phyloP scores from a whole-genome alignment of 305 asterid species.

The Stenogyne calaminthoides region DNA sequence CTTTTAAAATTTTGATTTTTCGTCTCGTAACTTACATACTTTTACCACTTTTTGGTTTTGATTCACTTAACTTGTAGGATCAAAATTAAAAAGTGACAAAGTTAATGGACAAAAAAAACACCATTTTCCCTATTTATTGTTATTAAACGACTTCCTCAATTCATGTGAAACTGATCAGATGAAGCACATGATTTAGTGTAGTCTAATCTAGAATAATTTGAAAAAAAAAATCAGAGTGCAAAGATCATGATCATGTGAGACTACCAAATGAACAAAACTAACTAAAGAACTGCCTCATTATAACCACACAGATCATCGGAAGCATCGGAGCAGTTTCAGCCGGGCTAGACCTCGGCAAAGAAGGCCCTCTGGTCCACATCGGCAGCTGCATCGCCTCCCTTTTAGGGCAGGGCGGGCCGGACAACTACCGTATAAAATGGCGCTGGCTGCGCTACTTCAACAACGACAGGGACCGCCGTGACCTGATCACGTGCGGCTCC shows the following conservation, averaged over 20 bases:
- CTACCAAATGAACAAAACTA: neutral
- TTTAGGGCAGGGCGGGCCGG: conserved; percentile 88
- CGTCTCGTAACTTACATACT: too few species aligned
- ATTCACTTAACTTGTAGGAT: too few species aligned
- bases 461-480: conserved; percentile 84
- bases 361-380: conserved; percentile 90
- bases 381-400: conserved; percentile 85
- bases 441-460: conserved; percentile 87
- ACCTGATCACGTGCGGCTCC: conserved; percentile 83
- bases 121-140: neutral
- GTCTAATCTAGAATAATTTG: neutral
- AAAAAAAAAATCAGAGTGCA: neutral
- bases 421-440: conserved; percentile 71
- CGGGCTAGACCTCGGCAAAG: conserved; percentile 88
- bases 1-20: too few species aligned
- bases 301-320: conserved; percentile 60
- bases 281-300: too few species aligned
- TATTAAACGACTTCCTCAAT: too few species aligned
- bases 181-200: too few species aligned
- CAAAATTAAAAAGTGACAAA: too few species aligned
- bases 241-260: neutral
- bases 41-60: too few species aligned
- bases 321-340: conserved; percentile 96
- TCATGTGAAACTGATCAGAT: too few species aligned
- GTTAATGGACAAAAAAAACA: too few species aligned